Base-by-base conservation (phyloP, 805 yeast species). In the Wickerhamiella brachini region DNA sequence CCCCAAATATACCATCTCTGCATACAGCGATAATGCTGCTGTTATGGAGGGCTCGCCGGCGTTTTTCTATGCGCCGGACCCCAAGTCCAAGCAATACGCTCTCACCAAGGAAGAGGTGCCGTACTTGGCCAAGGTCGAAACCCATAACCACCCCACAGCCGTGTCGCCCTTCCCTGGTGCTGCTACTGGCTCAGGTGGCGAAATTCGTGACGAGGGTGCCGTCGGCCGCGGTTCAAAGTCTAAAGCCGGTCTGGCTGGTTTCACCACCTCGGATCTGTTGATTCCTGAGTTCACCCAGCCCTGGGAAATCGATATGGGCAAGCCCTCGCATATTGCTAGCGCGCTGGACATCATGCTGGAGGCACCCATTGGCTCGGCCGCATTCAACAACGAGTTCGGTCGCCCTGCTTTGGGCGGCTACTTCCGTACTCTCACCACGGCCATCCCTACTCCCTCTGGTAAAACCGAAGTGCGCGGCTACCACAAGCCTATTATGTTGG, bases 121-220 rank as follows among this genome's bases (percentile, higher is more conserved):
- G 57, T 86, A 94, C 62, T 72, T 93, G 59, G 85, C 89, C 63
- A 93, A 93, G 68, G 98, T 93, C 49, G 99, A 93, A 71, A 93
- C 99, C 23, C 99, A 93, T 68, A 93, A 93, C 71, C 99, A 93
- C 68, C 99, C 99, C 51, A 93, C 99, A 23, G 98, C 98, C 0
- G 97, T 93, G 5, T 90, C 97, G 22, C 99, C 99, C 42, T 93
- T 87, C 70, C 89, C 98, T 2, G 99, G 99, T 68, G 99, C 99
- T 31, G 95, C 99, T 44, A 93, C 99, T 13, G 99, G 99, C 56
- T 89, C 97, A 10, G 99, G 99, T 67, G 99, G 99, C 73, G 99
- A 93, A 71, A 93, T 93, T 63, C 85, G 99, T 76, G 99, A 93
- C 69, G 99, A 93, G 72, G 98, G 97, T 71, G 98, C 99, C 29